phyloP scores from a whole-genome alignment of 2,329 filamentous ascomycete species.

The Botrytis pseudocinerea region DNA sequence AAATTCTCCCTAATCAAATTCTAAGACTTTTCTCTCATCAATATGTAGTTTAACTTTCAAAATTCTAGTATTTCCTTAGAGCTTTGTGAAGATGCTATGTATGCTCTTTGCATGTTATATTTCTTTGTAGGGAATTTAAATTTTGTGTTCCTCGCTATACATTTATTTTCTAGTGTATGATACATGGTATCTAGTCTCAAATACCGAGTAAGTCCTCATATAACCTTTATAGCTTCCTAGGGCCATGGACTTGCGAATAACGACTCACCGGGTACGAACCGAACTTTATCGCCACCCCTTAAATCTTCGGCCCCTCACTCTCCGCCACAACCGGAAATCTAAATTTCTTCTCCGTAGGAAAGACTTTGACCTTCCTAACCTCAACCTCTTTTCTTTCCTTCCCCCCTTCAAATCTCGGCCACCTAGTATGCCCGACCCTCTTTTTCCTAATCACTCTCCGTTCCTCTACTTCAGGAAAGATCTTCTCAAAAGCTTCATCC shows the following conservation, averaged over 20 bases:
- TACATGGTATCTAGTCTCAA: background rate
- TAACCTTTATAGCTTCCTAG: background rate
- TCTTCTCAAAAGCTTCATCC: background rate
- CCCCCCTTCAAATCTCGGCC: background rate
- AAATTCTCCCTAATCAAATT: fast-evolving
- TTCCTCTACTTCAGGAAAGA: background rate
- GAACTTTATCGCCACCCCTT: background rate
- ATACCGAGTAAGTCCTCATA: background rate
- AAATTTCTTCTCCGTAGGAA: background rate
- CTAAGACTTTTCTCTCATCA: fast-evolving
- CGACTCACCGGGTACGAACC: too few relatives aligned
- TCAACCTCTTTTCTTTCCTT: background rate
- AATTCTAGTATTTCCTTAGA: background rate
- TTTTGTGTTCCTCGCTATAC: background rate
- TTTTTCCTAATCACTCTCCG: background rate
- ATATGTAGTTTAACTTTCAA: background rate
- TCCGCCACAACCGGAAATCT: background rate
- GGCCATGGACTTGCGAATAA: background rate
- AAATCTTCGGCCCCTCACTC: background rate
- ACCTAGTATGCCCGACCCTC: background rate
- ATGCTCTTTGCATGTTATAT: background rate
- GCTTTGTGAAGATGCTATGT: background rate
- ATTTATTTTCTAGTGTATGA: background rate
- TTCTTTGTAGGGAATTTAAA: background rate
- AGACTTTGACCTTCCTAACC: background rate